These are phyloP conservation scores for Candida piceae DNA, from an alignment of 805 yeast genomes.

Conservation along the genomic window DNA sequence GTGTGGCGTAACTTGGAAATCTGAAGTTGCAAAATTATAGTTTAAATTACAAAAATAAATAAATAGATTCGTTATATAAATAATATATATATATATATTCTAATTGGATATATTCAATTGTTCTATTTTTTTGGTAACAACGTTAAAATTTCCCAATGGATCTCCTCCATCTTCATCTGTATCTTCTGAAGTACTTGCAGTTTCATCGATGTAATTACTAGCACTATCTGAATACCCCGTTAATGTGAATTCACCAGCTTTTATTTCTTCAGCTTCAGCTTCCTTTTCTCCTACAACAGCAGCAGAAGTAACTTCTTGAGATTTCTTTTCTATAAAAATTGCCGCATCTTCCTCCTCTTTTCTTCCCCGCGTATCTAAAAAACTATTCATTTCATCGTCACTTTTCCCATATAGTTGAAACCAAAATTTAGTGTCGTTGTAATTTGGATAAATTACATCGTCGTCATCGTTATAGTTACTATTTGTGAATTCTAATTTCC, in stretches of 20 bases:
- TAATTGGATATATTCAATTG: slow-evolving; percentile 4
- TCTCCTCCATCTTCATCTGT: not conserved
- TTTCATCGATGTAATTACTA: not conserved
- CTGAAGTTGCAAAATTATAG: slow-evolving; percentile 50
- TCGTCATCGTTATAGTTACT: slow-evolving; percentile 37
- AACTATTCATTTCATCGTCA: slow-evolving; percentile 57
- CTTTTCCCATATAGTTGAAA: slow-evolving; percentile 73
- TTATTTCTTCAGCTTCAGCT: not conserved
- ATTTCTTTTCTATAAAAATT: not conserved
- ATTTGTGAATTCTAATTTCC: slow-evolving; percentile 66
- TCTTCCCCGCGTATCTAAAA: slow-evolving; percentile 6
- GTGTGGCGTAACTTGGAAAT: slow-evolving; percentile 67
- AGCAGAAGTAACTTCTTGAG: slow-evolving; percentile 1
- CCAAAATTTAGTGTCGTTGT: slow-evolving; percentile 79
- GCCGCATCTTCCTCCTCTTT: slow-evolving; percentile 1
- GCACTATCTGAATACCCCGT: not conserved
- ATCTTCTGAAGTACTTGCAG: slow-evolving; percentile 1
- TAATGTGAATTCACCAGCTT: not conserved
- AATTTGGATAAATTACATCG: slow-evolving; percentile 55
- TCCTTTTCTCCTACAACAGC: not conserved
- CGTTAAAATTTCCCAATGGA: slow-evolving; percentile 2
- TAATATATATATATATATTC: too few relatives aligned
- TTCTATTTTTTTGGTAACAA: slow-evolving; percentile 2
- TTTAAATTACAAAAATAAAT: too few relatives aligned
- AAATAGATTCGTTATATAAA: too few relatives aligned